Conservation (phyloP, 2,329 filamentous ascomycete genomes). For the Neoarthrinium moseri region DNA sequence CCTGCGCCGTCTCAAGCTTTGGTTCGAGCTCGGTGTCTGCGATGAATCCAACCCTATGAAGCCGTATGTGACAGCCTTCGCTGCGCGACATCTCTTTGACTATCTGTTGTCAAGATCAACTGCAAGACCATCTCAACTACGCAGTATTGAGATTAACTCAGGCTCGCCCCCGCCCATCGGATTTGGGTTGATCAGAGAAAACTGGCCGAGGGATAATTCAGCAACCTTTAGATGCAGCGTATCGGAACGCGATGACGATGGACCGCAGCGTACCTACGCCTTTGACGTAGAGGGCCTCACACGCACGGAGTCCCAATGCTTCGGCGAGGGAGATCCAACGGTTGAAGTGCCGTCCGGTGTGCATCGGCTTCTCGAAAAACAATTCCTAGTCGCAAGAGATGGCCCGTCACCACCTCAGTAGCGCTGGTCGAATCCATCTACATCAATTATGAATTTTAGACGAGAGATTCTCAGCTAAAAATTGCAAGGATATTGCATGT, state of each 20-base stretch:
- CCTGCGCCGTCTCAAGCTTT: conserved; percentile 10
- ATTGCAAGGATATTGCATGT: too few relatives aligned
- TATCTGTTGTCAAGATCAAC: background rate
- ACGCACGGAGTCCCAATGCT: too few relatives aligned
- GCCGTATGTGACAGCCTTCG: conserved; percentile 10
- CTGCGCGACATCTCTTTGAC: conserved; percentile 2
- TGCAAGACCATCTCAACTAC: background rate
- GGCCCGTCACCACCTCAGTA: too few relatives aligned
- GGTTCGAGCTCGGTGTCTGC: conserved; percentile 12
- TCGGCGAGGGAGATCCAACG: too few relatives aligned
- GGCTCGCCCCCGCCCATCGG: conserved; percentile 2
- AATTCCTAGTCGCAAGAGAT: too few relatives aligned
- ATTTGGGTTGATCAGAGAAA: background rate
- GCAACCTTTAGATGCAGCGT: conserved; percentile 9
- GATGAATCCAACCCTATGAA: background rate
- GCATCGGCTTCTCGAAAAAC: too few relatives aligned
- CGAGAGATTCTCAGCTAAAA: too few relatives aligned
- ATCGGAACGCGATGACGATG: conserved; percentile 26
- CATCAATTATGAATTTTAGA: too few relatives aligned
- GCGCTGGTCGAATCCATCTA: too few relatives aligned
- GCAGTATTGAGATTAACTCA: conserved; percentile 3
- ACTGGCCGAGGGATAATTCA: conserved; percentile 5
- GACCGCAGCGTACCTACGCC: conserved; percentile 34
- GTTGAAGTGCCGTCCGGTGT: too few relatives aligned
- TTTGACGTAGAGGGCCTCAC: background rate